Base-by-base conservation (phyloP, 225 moss, liverwort and hornwort species). In the Physcomitrellopsis africana region DNA sequence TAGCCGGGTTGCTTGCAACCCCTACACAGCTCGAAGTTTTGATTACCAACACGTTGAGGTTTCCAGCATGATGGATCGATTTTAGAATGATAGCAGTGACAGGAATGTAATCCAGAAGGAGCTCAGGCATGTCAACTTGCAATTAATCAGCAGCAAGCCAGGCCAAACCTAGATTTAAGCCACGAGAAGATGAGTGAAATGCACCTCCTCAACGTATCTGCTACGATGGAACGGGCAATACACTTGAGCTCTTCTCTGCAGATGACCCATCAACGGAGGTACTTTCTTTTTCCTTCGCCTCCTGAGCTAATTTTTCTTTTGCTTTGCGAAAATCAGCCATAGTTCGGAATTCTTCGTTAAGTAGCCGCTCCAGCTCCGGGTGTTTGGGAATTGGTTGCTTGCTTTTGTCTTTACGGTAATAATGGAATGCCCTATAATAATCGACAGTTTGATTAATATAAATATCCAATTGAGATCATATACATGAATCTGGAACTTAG, bases 321-420 rank as follows among this genome's bases (percentile, higher is more conserved):
- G 92, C 93, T 82, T 82, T 84, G 45, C 84, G 90, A 70, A 99
- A 94, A 82, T 99, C 97, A 54, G 86, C 84, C 81, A 99, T 89
- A 24, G 90, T 83, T 16, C 85, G 84, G 73, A 99, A 99, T 51
- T 94, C 90, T 74, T 92, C 86, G 46, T 87, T 79, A 54, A 99
- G 89, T 55, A 99, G 77, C 42, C 90, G 86, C 81, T 99, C 97
- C 67, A 99, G 79, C 79, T 92, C 90, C 74, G 92, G 87, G 48
- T 77, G 75, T 43, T 90, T 94, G 44, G 80, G 85, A 12, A 93
- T 47, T 65, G 72, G 71, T 65, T 78, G 75, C 72, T 82, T 78
- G 32, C 68, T 85, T 56, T 77, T 91, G 58, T 92, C 92, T 79
- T 90, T 97, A 43, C 87, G 84, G 63, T 93, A 99, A 63, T 86